Conservation (phyloP, 176 grass and related monocot species). For the Zea luxurians region DNA sequence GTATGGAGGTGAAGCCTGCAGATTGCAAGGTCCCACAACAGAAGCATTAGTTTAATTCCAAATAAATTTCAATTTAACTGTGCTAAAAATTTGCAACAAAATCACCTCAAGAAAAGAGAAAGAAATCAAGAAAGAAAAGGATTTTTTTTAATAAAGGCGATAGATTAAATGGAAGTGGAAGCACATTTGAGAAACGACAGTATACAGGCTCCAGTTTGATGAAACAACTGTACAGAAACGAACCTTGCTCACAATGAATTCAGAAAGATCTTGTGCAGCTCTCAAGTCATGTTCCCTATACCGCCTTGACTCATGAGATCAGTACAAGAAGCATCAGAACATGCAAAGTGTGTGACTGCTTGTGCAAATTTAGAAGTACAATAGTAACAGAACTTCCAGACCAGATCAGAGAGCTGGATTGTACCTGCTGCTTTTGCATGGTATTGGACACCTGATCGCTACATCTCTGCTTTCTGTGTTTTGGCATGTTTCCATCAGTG, state of each 20-base stretch:
- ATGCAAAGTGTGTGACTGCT: neutral
- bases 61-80: neutral
- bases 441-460: conserved; percentile 49
- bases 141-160: conserved; percentile 6
- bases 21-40: conserved; percentile 9
- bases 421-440: conserved; percentile 53
- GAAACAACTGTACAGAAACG: neutral
- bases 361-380: neutral
- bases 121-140: neutral
- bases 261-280: conserved; percentile 51
- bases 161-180: conserved; percentile 7
- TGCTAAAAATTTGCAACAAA: conserved; percentile 1
- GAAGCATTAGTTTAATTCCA: neutral
- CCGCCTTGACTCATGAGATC: neutral
- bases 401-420: conserved; percentile 10
- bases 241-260: conserved; percentile 63
- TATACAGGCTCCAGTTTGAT: neutral
- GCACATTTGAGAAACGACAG: conserved; percentile 4
- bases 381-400: neutral
- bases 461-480: conserved; percentile 38
- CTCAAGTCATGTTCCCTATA: conserved; percentile 45
- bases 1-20: conserved; percentile 70
- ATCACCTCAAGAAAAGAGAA: conserved; percentile 15
- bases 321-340: neutral
- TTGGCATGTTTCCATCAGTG: conserved; percentile 47